Evolutionary conservation across 352 stramenopile genomes (phyloP), one percentile per base, ranked within the genome.

Genomic region (Discostella stelligera): DNA sequence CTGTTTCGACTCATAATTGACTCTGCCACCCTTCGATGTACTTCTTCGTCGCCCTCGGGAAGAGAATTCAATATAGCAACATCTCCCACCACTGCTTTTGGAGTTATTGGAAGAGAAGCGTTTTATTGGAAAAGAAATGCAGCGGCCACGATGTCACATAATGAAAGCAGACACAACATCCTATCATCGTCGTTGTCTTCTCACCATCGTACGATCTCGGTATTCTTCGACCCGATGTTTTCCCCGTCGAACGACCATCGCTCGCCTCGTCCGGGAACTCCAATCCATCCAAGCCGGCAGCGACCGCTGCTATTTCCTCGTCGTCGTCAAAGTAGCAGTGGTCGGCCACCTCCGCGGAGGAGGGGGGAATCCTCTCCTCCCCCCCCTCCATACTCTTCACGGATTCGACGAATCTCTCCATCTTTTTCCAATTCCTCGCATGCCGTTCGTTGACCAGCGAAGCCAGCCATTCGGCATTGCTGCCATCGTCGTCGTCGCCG

Each of bases 391-490:
- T 80, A 49, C 61, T 70, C 63, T 78, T 79, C 7, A 93, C 63
- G 7, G 63, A 74, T 52, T 85, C 49, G 13, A 89, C 85, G 75
- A 94, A 93, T 41, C 86, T 58, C 39, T 89, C 81, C 62, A 92
- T 92, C 66, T 94, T 94, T 10, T 61, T 85, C 89, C 89, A 94
- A 74, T 94, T 94, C 61, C 89, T 44, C 53, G 83, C 68, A 73
- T 92, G 86, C 21, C 87, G 66, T 69, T 92, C 84, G 75, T 94
- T 94, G 11, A 92, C 82, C 41, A 92, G 49, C 21, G 82, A 59
- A 14, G 75, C 66, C 18, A 94, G 74, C 87, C 87, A 93, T 65
- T 77, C 65, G 1, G 71, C 77, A 63, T 84, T 76, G 0, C 9
- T 49, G 13, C n/a, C 27, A 52, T 76, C 64, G n/a, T 50, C 23